Conservation (phyloP, 495 filamentous ascomycete species). For the Cercophora samala region DNA sequence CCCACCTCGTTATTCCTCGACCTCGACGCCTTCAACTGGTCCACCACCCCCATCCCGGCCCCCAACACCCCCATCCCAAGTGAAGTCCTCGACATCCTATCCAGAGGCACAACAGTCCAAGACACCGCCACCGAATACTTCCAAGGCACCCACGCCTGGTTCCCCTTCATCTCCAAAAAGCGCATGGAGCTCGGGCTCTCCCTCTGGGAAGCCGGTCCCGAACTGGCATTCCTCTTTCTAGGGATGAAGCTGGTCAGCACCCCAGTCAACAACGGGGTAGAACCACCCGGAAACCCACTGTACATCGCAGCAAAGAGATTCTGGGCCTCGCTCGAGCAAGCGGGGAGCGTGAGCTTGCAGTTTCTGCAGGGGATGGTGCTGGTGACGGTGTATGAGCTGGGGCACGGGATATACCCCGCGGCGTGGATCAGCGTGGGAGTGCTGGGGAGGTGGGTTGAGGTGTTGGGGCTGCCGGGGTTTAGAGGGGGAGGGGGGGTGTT, state of each 20-base stretch:
- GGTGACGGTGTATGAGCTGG: slow-evolving; percentile 46
- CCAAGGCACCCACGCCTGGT: slow-evolving; percentile 39
- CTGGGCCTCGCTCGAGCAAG: slow-evolving; percentile 35
- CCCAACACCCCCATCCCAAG: slow-evolving; percentile 32
- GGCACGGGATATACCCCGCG: slow-evolving; percentile 49
- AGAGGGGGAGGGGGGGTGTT: slow-evolving; percentile 34
- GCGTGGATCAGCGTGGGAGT: slow-evolving; percentile 46
- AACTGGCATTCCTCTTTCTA: slow-evolving; percentile 48
- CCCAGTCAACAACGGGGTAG: slow-evolving; percentile 26
- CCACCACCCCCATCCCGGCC: slow-evolving; percentile 30
- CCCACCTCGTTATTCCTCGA: slow-evolving; percentile 37
- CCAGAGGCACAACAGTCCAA: slow-evolving; percentile 31
- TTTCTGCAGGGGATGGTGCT: slow-evolving; percentile 45
- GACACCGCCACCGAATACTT: slow-evolving; percentile 35
- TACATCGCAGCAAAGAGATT: slow-evolving; percentile 47
- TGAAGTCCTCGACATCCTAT: slow-evolving; percentile 37
- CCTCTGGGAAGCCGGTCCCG: slow-evolving; percentile 43
- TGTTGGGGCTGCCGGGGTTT: slow-evolving; percentile 45
- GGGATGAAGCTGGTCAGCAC: slow-evolving; percentile 47
- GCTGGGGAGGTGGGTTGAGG: slow-evolving; percentile 44
- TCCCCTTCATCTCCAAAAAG: slow-evolving; percentile 52
- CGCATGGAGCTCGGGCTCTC: slow-evolving; percentile 41
- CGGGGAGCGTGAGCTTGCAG: slow-evolving; percentile 40
- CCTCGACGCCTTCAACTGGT: slow-evolving; percentile 35
- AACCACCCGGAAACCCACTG: slow-evolving; percentile 32